Percentiles rank a stretch among this genome's conserved stretches.
Evolutionary conservation across 345 rosid genomes (phyloP).

Genomic region (Kernera saxatilis): DNA sequence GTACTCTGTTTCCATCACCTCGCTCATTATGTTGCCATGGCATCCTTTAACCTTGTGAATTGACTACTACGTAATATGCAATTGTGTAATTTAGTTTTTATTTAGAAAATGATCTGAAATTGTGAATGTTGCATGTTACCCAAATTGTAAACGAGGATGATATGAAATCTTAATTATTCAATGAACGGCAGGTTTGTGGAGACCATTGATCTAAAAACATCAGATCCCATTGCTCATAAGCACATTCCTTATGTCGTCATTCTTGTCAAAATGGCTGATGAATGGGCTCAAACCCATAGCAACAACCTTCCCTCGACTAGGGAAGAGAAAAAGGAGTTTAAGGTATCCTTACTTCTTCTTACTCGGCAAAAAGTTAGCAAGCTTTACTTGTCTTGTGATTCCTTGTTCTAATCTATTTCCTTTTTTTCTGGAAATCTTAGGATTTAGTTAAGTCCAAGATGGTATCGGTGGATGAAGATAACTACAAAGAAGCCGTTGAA

Average conservation of each 20-base stretch:
- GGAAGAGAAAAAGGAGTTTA: conserved; percentile 83
- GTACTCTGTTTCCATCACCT: conserved; percentile 29
- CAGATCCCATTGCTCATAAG: conserved; percentile 77
- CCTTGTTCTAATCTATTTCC: conserved; percentile 4
- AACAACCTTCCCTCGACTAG: conserved; percentile 70
- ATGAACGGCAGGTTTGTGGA: conserved; percentile 58
- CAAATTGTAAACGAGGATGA: background rate
- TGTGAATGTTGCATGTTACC: background rate
- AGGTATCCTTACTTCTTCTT: conserved; percentile 43
- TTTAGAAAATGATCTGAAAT: background rate
- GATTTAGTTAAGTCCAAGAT: conserved; percentile 72
- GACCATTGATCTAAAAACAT: conserved; percentile 56
- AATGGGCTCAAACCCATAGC: conserved; percentile 71
- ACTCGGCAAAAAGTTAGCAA: conserved; percentile 6
- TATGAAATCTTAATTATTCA: background rate
- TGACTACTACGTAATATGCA: background rate
- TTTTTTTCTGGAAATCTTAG: conserved; percentile 36
- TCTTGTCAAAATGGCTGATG: conserved; percentile 77
- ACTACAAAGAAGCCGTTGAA: conserved; percentile 82
- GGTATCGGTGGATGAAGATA: conserved; percentile 77
- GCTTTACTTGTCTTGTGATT: conserved; percentile 10
- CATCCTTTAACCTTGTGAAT: background rate
- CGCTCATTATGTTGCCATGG: background rate
- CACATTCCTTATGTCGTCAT: conserved; percentile 84
- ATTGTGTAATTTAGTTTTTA: too few relatives aligned